Conservation (phyloP, 108 stramenopile species). For the Nitzschia sp. region DNA sequence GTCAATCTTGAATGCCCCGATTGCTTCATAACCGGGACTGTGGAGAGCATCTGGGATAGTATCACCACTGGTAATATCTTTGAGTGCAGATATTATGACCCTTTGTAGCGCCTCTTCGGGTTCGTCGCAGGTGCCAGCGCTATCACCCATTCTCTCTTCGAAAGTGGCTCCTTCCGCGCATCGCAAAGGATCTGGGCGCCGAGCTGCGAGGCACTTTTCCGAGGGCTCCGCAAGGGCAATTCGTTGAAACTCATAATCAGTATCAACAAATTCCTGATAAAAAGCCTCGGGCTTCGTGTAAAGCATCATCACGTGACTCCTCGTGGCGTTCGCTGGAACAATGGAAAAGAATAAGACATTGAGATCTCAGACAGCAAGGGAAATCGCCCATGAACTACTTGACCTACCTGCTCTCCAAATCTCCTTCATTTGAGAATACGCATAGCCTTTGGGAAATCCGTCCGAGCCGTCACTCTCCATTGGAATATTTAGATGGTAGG, state of each 20-base stretch:
- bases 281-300: slow-evolving; percentile 40
- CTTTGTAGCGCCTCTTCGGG: slow-evolving; percentile 6
- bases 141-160: slow-evolving; percentile 18
- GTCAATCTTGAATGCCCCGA: slow-evolving; percentile 2
- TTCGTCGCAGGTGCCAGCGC: slow-evolving; percentile 31
- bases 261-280: slow-evolving; percentile 11
- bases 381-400: no score
- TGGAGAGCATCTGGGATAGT: not conserved
- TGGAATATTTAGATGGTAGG: slow-evolving; percentile 19
- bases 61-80: not conserved
- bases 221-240: slow-evolving; percentile 32
- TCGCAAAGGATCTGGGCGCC: not conserved
- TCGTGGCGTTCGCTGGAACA: slow-evolving; percentile 49
- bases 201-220: slow-evolving; percentile 17
- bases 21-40: slow-evolving; percentile 24
- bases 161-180: slow-evolving; percentile 11
- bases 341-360: no score
- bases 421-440: slow-evolving; percentile 32
- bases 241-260: slow-evolving; percentile 31
- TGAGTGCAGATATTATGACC: not conserved
- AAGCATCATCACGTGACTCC: slow-evolving; percentile 29
- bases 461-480: slow-evolving; percentile 2
- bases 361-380: no score
- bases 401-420: slow-evolving; percentile 39
- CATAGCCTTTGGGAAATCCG: not conserved